phyloP scores from a whole-genome alignment of 2,329 filamentous ascomycete genomes.

The Trichoderma sp. region DNA sequence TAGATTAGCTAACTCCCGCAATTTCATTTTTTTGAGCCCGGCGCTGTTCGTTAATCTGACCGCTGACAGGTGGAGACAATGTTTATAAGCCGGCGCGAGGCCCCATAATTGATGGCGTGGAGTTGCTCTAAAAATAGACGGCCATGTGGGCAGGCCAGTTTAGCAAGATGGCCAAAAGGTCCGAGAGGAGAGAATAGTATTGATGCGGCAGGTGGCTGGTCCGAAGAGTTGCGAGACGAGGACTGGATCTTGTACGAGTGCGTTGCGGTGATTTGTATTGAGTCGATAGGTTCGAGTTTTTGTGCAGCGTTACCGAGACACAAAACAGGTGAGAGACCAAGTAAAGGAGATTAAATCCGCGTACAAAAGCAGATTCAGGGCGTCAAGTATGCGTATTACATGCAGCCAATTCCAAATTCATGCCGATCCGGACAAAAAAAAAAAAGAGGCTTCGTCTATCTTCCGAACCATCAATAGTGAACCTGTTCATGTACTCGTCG shows the following conservation, averaged over 20 bases:
- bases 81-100: background rate
- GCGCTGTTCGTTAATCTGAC: background rate
- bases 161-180: background rate
- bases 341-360: background rate
- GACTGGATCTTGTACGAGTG: background rate
- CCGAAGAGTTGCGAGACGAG: background rate
- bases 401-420: background rate
- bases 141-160: background rate
- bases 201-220: background rate
- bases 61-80: background rate
- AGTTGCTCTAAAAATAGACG: conserved; percentile 1
- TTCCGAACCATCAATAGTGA: background rate
- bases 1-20: background rate
- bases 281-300: background rate
- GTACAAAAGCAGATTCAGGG: background rate
- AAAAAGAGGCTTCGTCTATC: background rate
- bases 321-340: background rate
- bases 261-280: background rate
- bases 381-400: background rate
- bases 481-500: background rate
- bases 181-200: background rate
- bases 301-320: background rate
- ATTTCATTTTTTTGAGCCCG: background rate
- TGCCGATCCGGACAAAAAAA: background rate
- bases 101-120: background rate